These are phyloP conservation scores for Candida sp. DNA, from an alignment of 1,139 yeast genomes.

Conservation along the genomic window DNA sequence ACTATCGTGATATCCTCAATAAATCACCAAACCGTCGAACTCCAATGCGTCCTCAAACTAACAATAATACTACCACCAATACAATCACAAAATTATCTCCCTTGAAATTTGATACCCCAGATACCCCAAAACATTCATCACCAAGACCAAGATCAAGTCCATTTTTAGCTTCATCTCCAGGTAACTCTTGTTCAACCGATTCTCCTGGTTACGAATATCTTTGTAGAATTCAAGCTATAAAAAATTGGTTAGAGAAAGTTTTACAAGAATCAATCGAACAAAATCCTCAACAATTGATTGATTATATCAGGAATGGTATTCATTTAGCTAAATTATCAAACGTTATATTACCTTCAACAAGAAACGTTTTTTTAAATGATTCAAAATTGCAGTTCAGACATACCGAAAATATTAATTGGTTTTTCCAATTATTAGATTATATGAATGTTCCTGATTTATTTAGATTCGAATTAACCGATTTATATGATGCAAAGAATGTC, in stretches of 20 bases:
- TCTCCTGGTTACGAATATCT: slow-evolving; percentile 70
- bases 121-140: slow-evolving; percentile 8
- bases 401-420: slow-evolving; percentile 88
- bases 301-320: slow-evolving; percentile 76
- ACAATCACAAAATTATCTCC: slow-evolving; percentile 10
- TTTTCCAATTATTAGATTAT: slow-evolving; percentile 67
- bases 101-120: slow-evolving; percentile 14
- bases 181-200: slow-evolving; percentile 25
- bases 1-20: slow-evolving; percentile 13
- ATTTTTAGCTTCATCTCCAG: slow-evolving; percentile 21
- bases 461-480: slow-evolving; percentile 86
- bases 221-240: slow-evolving; percentile 86
- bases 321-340: slow-evolving; percentile 77
- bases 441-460: slow-evolving; percentile 83
- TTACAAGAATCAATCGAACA: slow-evolving; percentile 54
- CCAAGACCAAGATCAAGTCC: slow-evolving; percentile 14
- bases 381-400: slow-evolving; percentile 76
- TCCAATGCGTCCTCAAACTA: slow-evolving; percentile 1
- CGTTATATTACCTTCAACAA: slow-evolving; percentile 67
- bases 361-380: slow-evolving; percentile 38
- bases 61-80: slow-evolving; percentile 5
- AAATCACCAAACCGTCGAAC: slow-evolving; percentile 10
- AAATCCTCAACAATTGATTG: slow-evolving; percentile 47
- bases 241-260: slow-evolving; percentile 44
- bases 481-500: slow-evolving; percentile 87